phyloP scores from a whole-genome alignment of 257 asterid genomes.

The Lycium ferocissimum region DNA sequence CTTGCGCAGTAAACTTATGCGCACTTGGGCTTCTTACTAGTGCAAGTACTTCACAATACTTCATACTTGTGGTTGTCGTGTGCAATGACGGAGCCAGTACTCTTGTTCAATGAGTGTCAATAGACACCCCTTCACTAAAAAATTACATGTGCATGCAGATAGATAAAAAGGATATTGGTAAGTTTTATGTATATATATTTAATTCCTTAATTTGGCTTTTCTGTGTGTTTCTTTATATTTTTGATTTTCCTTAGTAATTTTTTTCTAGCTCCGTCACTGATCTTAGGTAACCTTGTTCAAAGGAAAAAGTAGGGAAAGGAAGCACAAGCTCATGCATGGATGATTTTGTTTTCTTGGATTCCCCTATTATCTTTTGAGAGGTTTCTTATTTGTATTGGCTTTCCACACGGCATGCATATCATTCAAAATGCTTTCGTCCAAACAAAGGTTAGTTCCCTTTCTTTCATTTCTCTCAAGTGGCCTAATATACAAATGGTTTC shows the following conservation, averaged over 20 bases:
- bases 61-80: background rate
- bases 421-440: background rate
- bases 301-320: background rate
- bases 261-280: background rate
- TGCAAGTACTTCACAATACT: background rate
- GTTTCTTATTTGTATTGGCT: constrained; percentile 22
- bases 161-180: no score
- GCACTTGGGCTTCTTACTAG: background rate
- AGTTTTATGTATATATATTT: no score
- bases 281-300: background rate
- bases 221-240: no score
- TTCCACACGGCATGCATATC: constrained; percentile 19
- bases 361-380: constrained; percentile 18
- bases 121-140: background rate
- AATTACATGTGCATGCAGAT: no score
- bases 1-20: background rate
- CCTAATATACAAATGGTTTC: constrained; percentile 14
- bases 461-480: constrained; percentile 1
- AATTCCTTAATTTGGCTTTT: background rate
- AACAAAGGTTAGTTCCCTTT: background rate
- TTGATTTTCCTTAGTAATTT: no score
- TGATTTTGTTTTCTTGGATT: constrained; percentile 47
- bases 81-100: background rate
- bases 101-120: background rate
- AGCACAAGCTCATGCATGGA: background rate